Evolutionary conservation across 1,139 yeast species (phyloP), one percentile per base, ranked within the genome.

Genomic region (Pichia sp.): DNA sequence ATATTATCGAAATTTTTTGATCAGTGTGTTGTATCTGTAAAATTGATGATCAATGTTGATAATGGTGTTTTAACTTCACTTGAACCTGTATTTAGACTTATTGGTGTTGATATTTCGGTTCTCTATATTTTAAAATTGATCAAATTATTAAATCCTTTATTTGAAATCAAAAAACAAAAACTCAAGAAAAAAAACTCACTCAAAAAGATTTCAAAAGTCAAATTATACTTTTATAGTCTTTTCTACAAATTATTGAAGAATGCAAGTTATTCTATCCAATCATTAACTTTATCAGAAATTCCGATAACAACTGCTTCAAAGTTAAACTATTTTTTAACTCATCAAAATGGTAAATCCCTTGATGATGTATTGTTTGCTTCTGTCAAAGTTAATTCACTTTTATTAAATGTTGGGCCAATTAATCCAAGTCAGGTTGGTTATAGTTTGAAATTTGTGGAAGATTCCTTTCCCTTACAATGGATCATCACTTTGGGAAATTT

Each of bases 401-500:
- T 41, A 5, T 22, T 47, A 3, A 66, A 65, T 48, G 49, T 64
- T 18, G 55, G 63, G 15, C 61, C 66, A 41, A 46, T 74, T 22
- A 50, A 57, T 20, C 51, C 59, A 11, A 60, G 59, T 32, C 63
- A 73, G 10, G 78, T 87, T 1, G 89, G 88, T 0, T 81, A 69
- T 55, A 80, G 79, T 43, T 65, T 79, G 3, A 54, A 70, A 15
- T 81, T 76, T 53, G 65, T 68, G 28, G 66, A 72, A 10, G 56
- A 60, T 3, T 87, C 80, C 48, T 59, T 58, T 14, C 88, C 88
- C 1, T 58, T 76, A 34, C 78, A 76, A 45, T 50, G 70, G 30
- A 66, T 77, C 14, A 45, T 66, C 3, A 68, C 80, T 0, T 22
- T 65, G 6, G 50, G 64, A 24, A 57, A 63, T 20, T 51, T 74